Evolutionary conservation across 2,329 filamentous ascomycete genomes (phyloP).

Genomic region (Fusarium keratoplasticum): DNA sequence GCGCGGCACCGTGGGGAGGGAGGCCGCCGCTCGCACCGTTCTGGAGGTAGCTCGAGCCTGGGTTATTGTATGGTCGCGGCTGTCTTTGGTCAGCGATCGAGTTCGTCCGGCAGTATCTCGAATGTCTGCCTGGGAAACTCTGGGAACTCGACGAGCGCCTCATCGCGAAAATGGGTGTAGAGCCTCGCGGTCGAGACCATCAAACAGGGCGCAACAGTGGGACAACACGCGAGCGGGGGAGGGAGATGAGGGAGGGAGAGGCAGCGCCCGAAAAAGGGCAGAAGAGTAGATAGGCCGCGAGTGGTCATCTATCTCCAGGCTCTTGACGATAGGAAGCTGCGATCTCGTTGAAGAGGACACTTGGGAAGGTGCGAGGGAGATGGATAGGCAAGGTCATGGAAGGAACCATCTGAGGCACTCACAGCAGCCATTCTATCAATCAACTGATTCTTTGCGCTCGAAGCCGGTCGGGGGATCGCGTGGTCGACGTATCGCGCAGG

Average conservation of each 20-base stretch:
- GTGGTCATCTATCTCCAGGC: not conserved
- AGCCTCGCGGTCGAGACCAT: constrained; percentile 29
- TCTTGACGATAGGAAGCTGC: constrained; percentile 10
- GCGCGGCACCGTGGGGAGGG: constrained; percentile 69
- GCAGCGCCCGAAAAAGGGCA: not conserved
- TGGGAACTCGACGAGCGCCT: not conserved
- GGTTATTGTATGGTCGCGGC: constrained; percentile 61
- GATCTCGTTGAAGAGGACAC: constrained; percentile 1
- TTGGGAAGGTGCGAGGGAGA: constrained; percentile 15
- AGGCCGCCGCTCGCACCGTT: constrained; percentile 68
- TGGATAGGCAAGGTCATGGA: constrained; percentile 24
- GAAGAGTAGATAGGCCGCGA: not conserved
- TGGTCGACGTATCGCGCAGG: constrained; percentile 37
- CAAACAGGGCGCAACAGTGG: constrained; percentile 35
- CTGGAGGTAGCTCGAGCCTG: constrained; percentile 70
- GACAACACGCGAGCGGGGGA: constrained; percentile 39
- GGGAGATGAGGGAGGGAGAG: constrained; percentile 3
- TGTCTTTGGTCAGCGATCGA: constrained; percentile 44
- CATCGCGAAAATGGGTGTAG: constrained; percentile 25
- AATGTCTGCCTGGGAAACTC: not conserved
- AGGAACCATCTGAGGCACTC: constrained; percentile 46
- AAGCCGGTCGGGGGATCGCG: constrained; percentile 30
- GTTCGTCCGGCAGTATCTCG: not conserved
- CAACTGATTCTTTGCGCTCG: constrained; percentile 47
- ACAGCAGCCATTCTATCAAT: constrained; percentile 58